Base-by-base conservation (phyloP, 768 basidiomycete species). In the Piloderma croceum region DNA sequence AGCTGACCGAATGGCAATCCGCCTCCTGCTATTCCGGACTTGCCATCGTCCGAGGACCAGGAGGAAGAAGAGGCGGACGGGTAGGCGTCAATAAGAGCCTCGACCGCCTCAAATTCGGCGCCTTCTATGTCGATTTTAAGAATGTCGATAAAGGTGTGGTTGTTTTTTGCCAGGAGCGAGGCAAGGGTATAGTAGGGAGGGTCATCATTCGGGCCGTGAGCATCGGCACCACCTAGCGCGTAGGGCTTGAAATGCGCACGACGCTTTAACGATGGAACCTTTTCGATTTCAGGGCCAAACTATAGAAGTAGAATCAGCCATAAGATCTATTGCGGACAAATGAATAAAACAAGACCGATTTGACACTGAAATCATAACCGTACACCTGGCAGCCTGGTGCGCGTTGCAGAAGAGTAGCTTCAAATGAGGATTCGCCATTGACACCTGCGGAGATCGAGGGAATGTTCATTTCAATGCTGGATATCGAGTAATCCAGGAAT, bases 381-480 rank as follows among this genome's bases (percentile, higher is more conserved):
- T 56, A 71, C 4, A 75, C 56, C 46, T 73, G 55, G 44, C 73
- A 73, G 6, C n/a, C 55, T 56, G 23, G 66, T 65, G 11, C 62
- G 63, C 20, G 65, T 60, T 69, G 66, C 11, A 83, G 64, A 34
- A 82, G 51, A 24, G 70, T 75, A 4, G 74, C 70, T 48, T 83
- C 81, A 46, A 81, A 83, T 4, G 79, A 77, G 4, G 78, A 76
- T 39, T 81, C 79, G 34, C 71, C 65, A 58, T 75, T 76, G 58
- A 79, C 72, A 24, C 64, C 71, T 64, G 32, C 51, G 32, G 31
- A 25, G 38, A 39, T 9, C 27, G 10, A 29, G 27, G 15, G 27
- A 29, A 9, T 9, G 15, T 29, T 29, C 54, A 70, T 57, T 38
- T 27, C 24, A 32, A 34, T 7, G 38, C 7, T 19, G 15, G 36